Percentiles rank a stretch among this genome's conserved stretches.
Evolutionary conservation across 768 basidiomycete species (phyloP).

Genomic region (Hydnomerulius pinastri): DNA sequence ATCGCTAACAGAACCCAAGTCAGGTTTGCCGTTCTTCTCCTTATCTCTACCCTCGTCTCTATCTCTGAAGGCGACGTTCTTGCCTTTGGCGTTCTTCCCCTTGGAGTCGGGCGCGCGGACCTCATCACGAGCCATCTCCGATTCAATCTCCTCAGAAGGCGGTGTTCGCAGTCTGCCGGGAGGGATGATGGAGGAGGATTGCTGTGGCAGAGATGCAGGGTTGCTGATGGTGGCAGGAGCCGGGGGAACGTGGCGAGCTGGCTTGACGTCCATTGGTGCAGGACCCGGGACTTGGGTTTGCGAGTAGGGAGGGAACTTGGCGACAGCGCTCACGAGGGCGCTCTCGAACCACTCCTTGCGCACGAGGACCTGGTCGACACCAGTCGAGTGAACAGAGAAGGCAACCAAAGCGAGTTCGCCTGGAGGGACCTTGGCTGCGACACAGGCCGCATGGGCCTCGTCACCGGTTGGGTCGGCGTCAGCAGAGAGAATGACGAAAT

Average conservation of each 20-base stretch:
- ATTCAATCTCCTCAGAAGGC: conserved; percentile 74
- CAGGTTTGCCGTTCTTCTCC: conserved; percentile 29
- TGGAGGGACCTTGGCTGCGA: conserved; percentile 75
- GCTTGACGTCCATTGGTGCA: conserved; percentile 24
- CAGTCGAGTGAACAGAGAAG: conserved; percentile 87
- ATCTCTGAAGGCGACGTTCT: conserved; percentile 65
- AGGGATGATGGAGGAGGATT: conserved; percentile 24
- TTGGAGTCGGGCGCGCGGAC: conserved; percentile 50
- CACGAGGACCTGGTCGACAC: conserved; percentile 86
- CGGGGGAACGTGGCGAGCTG: conserved; percentile 28
- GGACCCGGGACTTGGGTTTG: conserved; percentile 31
- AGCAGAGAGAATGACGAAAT: conserved; percentile 85
- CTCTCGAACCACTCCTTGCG: conserved; percentile 82
- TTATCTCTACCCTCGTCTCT: conserved; percentile 51
- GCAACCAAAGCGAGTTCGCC: conserved; percentile 81
- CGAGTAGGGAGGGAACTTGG: conserved; percentile 62
- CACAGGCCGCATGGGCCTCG: conserved; percentile 81
- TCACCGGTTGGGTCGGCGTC: conserved; percentile 83
- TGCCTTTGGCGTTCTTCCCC: conserved; percentile 50
- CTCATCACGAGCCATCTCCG: conserved; percentile 63
- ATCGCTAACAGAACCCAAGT: conserved; percentile 45
- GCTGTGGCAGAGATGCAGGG: conserved; percentile 15
- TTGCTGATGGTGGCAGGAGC: conserved; percentile 28
- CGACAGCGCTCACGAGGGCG: conserved; percentile 54
- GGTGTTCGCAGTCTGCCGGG: conserved; percentile 62